Evolutionary conservation across 108 stramenopile species (phyloP), one percentile per base, ranked within the genome.

Genomic region (Cyclostephanos invisitatus): DNA sequence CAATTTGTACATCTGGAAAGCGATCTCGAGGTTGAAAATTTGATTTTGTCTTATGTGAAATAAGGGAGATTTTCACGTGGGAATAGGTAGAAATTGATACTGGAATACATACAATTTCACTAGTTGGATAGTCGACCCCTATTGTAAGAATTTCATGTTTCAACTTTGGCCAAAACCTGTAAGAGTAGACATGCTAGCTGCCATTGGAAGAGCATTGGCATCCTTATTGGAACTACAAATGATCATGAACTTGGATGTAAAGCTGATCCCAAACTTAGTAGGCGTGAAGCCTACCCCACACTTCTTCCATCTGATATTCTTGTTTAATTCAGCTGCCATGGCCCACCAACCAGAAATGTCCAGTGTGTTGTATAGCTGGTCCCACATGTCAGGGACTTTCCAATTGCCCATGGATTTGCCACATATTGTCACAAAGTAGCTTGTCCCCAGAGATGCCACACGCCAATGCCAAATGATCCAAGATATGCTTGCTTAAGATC

Each of bases 221-320:
- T 96, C 95, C 71, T 90, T 90, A 71, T 95, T 93, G 17, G 95
- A 91, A 51, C 90, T 98, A 98, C 7, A 98, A 70, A 78, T 98
- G 96, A 2, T 91, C 90, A 91, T 84, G 61, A 80, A 89, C 54
- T 87, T 85, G 2, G 83, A 89, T 17, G 90, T 93, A 74, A 91
- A 94, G 14, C 82, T 84, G 59, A 98, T 96, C 1, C 97, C 97
- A 83, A 97, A 97, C 78, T 97, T 97, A 18, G 97, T 98, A 15
- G 97, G 96, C 11, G 93, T 69, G 48, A 96, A 67, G 17, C 86
- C 81, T 25, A 95, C 68, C 0, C 97, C 96, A 27, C 96, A 71
- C 84, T 98, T 98, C 20, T 83, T 42, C 85, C 87, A 97, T 57
- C 86, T 91, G 73, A 92, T 87, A 58, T 83, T 82, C 0, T 64